Conservation (phyloP, 306 rosid species). For the Leucaena leucocephala region DNA sequence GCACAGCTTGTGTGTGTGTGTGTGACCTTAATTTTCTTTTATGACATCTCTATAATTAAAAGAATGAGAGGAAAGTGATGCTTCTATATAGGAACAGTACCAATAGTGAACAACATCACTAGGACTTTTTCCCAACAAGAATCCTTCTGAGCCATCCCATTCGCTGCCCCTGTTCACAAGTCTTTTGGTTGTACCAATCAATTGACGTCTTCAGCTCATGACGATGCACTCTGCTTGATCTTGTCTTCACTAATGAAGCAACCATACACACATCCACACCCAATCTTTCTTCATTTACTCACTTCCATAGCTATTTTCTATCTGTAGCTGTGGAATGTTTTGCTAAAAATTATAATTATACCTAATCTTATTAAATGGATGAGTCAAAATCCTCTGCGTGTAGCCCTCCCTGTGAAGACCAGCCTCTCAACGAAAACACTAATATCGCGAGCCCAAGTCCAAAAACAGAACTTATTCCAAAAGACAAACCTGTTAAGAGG, state of each 20-base stretch:
- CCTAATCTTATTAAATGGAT: too few species aligned
- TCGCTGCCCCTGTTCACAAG: background rate
- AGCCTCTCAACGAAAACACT: too few species aligned
- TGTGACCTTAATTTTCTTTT: background rate
- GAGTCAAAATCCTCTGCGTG: too few species aligned
- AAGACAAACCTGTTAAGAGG: too few species aligned
- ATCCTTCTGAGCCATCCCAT: conserved; percentile 34
- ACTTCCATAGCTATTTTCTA: background rate
- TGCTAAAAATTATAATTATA: too few species aligned
- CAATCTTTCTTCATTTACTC: background rate
- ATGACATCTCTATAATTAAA: background rate
- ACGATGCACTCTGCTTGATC: conserved; percentile 68
- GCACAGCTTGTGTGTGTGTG: background rate
- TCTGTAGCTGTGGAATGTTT: too few species aligned
- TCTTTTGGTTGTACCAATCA: conserved; percentile 1
- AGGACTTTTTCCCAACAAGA: background rate
- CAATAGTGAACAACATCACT: background rate
- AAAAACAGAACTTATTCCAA: too few species aligned
- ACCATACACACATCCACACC: background rate
- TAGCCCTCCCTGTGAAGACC: too few species aligned
- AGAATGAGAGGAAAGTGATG: conserved; percentile 11
- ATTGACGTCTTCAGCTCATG: conserved; percentile 54
- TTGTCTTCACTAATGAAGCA: conserved; percentile 61
- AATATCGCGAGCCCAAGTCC: too few species aligned
- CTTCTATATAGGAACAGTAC: background rate